Percentiles rank a stretch among this genome's conserved stretches.
phyloP scores from a whole-genome alignment of 768 basidiomycete genomes.

The Kwoniella sp. region DNA sequence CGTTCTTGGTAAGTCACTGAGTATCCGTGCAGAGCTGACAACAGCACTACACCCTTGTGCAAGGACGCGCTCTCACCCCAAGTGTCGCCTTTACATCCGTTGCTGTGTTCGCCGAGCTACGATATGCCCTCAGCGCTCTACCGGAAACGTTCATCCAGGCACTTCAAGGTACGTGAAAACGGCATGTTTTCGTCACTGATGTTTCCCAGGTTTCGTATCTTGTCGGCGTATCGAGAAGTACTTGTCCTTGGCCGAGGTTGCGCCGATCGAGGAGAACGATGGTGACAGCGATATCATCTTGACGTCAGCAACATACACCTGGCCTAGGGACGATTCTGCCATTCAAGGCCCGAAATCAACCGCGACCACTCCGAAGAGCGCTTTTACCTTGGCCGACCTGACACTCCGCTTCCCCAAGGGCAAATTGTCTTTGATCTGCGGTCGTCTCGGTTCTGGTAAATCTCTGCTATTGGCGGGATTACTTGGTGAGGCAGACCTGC shows the following conservation, averaged over 20 bases:
- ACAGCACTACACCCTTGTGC: constrained; percentile 68
- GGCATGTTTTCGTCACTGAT: not conserved
- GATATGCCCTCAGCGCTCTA: constrained; percentile 77
- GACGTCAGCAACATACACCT: constrained; percentile 83
- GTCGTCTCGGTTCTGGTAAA: constrained; percentile 84
- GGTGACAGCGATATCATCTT: constrained; percentile 66
- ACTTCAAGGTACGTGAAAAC: constrained; percentile 65
- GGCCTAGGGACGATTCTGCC: constrained; percentile 74
- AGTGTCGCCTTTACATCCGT: constrained; percentile 76
- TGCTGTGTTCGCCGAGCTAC: constrained; percentile 81
- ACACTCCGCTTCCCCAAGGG: constrained; percentile 75
- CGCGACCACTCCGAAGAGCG: constrained; percentile 71
- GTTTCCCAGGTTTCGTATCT: constrained; percentile 70
- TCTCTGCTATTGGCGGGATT: constrained; percentile 79
- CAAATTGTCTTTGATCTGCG: constrained; percentile 79
- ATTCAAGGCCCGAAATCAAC: constrained; percentile 61
- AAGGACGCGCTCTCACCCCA: constrained; percentile 71
- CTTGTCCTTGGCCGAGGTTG: constrained; percentile 72
- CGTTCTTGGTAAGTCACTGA: constrained; percentile 58
- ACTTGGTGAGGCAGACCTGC: constrained; percentile 82
- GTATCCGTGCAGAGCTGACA: not conserved
- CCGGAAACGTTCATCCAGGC: constrained; percentile 90
- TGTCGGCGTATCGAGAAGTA: constrained; percentile 90
- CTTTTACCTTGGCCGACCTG: constrained; percentile 79
- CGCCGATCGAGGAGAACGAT: constrained; percentile 61